A percentile compares a stretch with the other conserved stretches of the same genome.
Conservation (phyloP, 768 basidiomycete genomes). For the Crepidotus variabilis region DNA sequence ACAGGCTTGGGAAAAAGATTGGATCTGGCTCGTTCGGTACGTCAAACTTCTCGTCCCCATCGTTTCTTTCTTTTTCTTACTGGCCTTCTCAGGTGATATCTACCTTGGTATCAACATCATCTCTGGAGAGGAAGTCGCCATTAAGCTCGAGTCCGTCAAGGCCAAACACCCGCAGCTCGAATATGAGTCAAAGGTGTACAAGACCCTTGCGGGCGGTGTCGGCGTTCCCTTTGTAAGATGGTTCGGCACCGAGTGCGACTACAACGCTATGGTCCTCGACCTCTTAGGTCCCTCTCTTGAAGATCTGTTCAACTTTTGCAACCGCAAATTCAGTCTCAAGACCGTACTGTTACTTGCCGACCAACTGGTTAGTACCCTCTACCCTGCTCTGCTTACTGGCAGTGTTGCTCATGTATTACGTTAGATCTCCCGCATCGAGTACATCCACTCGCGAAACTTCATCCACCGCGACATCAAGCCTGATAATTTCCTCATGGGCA, state of each 20-base stretch:
- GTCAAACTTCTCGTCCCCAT: conserved; percentile 23
- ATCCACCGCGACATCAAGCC: conserved; percentile 98
- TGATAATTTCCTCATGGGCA: conserved; percentile 99
- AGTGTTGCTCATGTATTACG: conserved; percentile 16
- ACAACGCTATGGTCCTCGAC: conserved; percentile 99
- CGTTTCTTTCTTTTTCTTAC: conserved; percentile 4
- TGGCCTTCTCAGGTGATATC: conserved; percentile 73
- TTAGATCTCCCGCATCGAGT: conserved; percentile 97
- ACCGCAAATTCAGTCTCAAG: conserved; percentile 96
- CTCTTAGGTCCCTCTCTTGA: conserved; percentile 90
- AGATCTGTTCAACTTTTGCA: conserved; percentile 92
- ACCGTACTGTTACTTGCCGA: conserved; percentile 96
- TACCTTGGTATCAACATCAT: conserved; percentile 99
- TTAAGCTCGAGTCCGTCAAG: conserved; percentile 99
- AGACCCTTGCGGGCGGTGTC: conserved; percentile 98
- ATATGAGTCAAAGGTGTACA: conserved; percentile 94
- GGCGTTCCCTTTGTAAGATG: conserved; percentile 98
- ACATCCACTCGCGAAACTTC: conserved; percentile 99
- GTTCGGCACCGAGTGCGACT: conserved; percentile 96
- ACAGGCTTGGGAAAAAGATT: conserved; percentile 98
- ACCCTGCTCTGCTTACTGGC: conserved; percentile 16
- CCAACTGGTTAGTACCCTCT: conserved; percentile 67
- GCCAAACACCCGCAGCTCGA: conserved; percentile 99
- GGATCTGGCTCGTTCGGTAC: conserved; percentile 96
- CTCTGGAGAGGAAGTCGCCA: conserved; percentile 98